Conservation (phyloP, 202 grass and related monocot genomes). For the Sporobolus alterniflorus region DNA sequence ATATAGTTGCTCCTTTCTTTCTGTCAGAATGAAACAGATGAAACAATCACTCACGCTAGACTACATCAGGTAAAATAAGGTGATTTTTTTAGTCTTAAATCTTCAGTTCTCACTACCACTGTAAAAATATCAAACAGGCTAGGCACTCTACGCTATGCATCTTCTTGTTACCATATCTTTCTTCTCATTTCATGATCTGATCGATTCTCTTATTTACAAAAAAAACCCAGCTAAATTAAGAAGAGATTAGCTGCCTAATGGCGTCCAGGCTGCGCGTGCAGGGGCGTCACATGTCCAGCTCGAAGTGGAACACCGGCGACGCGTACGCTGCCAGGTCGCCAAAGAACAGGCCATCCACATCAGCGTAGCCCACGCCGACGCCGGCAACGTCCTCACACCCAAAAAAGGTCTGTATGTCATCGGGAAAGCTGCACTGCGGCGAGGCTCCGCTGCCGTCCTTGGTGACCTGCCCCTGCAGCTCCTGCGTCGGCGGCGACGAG, state of each 20-base stretch:
- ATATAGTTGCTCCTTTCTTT: slow-evolving; percentile 33
- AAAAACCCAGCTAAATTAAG: slow-evolving; percentile 18
- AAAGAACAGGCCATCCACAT: slow-evolving; percentile 81
- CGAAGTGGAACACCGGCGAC: slow-evolving; percentile 69
- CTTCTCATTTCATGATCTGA: neutral
- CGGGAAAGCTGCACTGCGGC: slow-evolving; percentile 73
- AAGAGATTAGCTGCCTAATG: slow-evolving; percentile 32
- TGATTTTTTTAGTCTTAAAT: slow-evolving; percentile 37
- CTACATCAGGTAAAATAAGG: slow-evolving; percentile 27
- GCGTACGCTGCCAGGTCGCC: slow-evolving; percentile 63
- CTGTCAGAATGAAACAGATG: slow-evolving; percentile 49
- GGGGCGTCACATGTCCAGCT: slow-evolving; percentile 54
- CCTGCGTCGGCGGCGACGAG: slow-evolving; percentile 17
- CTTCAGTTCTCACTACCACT: slow-evolving; percentile 31
- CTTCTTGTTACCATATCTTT: slow-evolving; percentile 11
- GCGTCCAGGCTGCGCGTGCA: neutral
- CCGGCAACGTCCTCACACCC: slow-evolving; percentile 55
- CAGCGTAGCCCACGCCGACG: slow-evolving; percentile 18
- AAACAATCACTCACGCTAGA: slow-evolving; percentile 33
- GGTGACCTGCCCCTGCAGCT: neutral
- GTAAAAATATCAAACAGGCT: slow-evolving; percentile 21
- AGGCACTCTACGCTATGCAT: neutral
- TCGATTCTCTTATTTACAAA: slow-evolving; percentile 49
- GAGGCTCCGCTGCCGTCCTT: slow-evolving; percentile 20
- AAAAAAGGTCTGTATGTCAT: slow-evolving; percentile 92